Evolutionary conservation across 768 basidiomycete species (phyloP).

Genomic region (Porpolomopsis calyptriformis): DNA sequence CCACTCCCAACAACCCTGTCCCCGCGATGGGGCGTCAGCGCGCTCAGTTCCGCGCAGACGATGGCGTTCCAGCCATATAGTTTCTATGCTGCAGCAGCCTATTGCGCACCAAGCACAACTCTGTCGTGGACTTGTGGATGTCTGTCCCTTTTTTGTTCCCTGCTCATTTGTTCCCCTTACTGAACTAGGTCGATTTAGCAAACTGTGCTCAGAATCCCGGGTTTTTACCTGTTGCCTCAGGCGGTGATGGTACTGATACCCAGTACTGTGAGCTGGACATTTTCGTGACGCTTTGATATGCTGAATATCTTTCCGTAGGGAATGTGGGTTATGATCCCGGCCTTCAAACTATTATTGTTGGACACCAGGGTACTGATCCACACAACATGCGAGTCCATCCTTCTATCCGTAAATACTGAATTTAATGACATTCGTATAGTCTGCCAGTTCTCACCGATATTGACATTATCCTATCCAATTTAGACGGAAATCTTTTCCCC

Average conservation of each 20-base stretch:
- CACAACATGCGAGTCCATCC: constrained; percentile 23
- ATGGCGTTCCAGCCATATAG: too few species aligned
- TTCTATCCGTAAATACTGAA: background rate
- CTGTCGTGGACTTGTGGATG: constrained; percentile 8
- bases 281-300: background rate
- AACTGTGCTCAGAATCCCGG: constrained; percentile 7
- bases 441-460: constrained; percentile 29
- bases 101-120: constrained; percentile 5
- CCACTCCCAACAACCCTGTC: too few species aligned
- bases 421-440: constrained; percentile 13
- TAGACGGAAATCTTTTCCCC: constrained; percentile 34
- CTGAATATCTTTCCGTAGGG: constrained; percentile 4
- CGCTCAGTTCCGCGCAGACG: too few species aligned
- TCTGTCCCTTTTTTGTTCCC: background rate
- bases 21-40: too few species aligned
- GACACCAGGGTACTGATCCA: constrained; percentile 33
- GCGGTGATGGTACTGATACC: constrained; percentile 29
- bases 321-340: constrained; percentile 24
- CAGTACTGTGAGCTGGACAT: constrained; percentile 27
- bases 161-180: too few species aligned
- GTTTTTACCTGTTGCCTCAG: constrained; percentile 32
- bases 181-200: constrained; percentile 1
- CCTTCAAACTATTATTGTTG: constrained; percentile 28
- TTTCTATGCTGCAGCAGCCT: constrained; percentile 4
- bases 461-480: constrained; percentile 20